Percentiles rank a stretch among this genome's conserved stretches.
These are phyloP conservation scores for Chlamydomonas asymmetrica DNA, from an alignment of 139 green algal species.

Conservation along the genomic window DNA sequence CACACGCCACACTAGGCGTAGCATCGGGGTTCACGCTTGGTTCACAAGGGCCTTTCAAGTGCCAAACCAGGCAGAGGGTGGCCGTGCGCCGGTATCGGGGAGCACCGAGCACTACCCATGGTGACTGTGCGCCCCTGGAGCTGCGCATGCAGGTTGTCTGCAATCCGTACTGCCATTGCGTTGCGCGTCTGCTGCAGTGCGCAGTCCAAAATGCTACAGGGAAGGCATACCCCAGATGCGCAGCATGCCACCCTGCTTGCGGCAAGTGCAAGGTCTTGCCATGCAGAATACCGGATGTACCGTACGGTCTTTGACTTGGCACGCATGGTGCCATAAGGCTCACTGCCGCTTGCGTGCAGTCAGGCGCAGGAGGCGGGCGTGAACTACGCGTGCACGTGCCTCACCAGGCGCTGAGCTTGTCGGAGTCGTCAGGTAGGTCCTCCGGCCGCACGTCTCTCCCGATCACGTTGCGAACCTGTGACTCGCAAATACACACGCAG, in stretches of 20 bases:
- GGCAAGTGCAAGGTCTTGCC: neutral
- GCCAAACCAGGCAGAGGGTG: no score
- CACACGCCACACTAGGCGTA: neutral
- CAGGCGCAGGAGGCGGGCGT: neutral
- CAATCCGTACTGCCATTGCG: no score
- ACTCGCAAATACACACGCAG: neutral
- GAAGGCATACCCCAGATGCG: no score
- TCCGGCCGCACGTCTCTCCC: conserved; percentile 63
- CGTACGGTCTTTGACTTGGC: neutral
- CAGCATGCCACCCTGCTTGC: no score
- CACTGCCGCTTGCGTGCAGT: neutral
- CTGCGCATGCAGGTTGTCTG: no score
- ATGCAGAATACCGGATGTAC: neutral
- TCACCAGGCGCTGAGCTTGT: conserved; percentile 60
- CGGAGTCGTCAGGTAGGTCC: conserved; percentile 45
- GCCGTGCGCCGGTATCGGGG: no score
- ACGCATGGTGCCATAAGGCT: neutral
- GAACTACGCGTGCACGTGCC: neutral
- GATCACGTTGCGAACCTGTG: conserved; percentile 57
- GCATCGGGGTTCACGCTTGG: no score
- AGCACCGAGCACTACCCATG: no score
- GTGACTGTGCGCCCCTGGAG: no score
- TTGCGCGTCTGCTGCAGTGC: no score
- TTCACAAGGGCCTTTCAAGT: no score
- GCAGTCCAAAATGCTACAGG: no score